These are phyloP conservation scores for Echinochloa phyllopogon DNA, from an alignment of 176 grass and related monocot species.

Conservation along the genomic window DNA sequence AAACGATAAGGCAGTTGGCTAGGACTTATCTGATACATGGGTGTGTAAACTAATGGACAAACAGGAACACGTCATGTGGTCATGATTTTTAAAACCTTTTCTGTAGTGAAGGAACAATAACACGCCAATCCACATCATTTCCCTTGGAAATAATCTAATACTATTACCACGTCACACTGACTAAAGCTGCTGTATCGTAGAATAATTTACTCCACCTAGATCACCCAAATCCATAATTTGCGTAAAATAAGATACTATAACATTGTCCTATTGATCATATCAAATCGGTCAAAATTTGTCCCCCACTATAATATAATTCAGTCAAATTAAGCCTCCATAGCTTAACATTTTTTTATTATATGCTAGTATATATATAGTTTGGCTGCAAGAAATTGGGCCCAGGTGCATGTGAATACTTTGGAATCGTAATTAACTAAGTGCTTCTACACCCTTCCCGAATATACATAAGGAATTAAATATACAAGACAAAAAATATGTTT, in stretches of 20 bases:
- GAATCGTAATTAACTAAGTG: constrained; percentile 20
- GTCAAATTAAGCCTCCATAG: constrained; percentile 52
- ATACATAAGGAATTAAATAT: background rate
- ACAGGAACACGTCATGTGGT: constrained; percentile 17
- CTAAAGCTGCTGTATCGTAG: background rate
- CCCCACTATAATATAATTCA: constrained; percentile 34
- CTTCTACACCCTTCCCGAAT: constrained; percentile 50
- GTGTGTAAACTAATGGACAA: constrained; percentile 28
- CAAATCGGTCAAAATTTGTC: constrained; percentile 43
- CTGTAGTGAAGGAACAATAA: background rate
- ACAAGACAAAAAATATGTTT: background rate
- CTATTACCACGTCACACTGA: constrained; percentile 15
- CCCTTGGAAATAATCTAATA: constrained; percentile 1
- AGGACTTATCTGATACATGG: background rate
- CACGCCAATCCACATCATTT: constrained; percentile 35
- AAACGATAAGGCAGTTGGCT: constrained; percentile 12
- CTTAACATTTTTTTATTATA: background rate
- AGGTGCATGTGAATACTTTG: constrained; percentile 46
- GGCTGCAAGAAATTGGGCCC: constrained; percentile 31
- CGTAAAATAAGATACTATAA: constrained; percentile 38
- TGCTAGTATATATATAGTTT: constrained; percentile 21
- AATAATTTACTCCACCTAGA: constrained; percentile 6
- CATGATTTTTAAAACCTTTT: background rate
- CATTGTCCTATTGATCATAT: constrained; percentile 37
- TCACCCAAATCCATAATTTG: constrained; percentile 37